Evolutionary conservation across 352 stramenopile species (phyloP), one percentile per base, ranked within the genome.

Genomic region (Phytophthora boehmeriae): DNA sequence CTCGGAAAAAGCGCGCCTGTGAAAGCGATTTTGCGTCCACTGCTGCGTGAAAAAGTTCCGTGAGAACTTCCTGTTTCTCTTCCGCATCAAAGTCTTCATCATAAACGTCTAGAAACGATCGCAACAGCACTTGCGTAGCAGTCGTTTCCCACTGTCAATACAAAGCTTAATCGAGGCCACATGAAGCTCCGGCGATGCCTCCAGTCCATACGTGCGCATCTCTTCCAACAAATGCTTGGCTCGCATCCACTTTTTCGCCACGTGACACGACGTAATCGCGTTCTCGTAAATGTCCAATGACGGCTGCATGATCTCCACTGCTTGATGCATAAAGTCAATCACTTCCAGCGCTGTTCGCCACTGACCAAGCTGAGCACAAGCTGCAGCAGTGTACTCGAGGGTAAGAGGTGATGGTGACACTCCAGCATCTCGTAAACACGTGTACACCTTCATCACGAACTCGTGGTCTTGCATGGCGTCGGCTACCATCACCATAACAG

Each of bases 401-500:
- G 83, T 91, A 25, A 90, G 71, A 16, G 83, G 83, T 36, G 83
- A 91, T 38, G 81, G 79, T 4, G 75, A 68, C 25, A 93, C 83
- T 27, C 69, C 62, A 10, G 68, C 76, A n/a, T 82, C 66, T 1
- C 83, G 76, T 17, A 90, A 61, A 53, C 68, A 73, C 55, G 59
- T 60, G 58, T 93, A 93, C 47, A 91, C 81, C 19, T 80, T 51
- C 36, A 89, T 53, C 3, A 88, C 76, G 35, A 91, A 88, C 25
- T 63, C 39, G 13, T 57, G 59, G 61, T 90, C 75, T 27, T 88
- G 47, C 58, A 86, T 73, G 8, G 78, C 79, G 48, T 90, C 71
- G 1, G 81, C 80, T 19, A 91, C 76, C 83, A 93, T 93, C 58
- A 83, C 77, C 78, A 93, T 87, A 16, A 93, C 81, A 14, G 81